Conservation (phyloP, 306 rosid genomes). For the Sicyos baderoa region DNA sequence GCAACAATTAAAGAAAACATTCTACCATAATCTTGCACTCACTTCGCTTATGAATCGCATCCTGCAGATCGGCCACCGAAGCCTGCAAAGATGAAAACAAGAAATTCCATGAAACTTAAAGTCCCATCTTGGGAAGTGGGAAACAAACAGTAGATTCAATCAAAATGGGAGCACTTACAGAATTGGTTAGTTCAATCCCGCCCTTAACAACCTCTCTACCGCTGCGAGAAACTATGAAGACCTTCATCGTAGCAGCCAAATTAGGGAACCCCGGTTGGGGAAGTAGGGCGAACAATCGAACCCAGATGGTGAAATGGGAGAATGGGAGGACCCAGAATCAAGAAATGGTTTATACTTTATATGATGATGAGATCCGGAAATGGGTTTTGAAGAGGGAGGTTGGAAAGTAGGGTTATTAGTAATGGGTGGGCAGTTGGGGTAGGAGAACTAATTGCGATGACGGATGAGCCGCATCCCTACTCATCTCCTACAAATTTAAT, state of each 20-base stretch:
- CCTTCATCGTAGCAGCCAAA: conserved; percentile 53
- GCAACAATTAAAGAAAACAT: background rate
- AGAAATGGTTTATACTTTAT: background rate
- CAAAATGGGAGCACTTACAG: conserved; percentile 46
- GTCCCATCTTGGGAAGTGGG: background rate
- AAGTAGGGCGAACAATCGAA: conserved; percentile 13
- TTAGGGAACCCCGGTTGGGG: conserved; percentile 27
- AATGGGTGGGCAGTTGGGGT: conserved; percentile 56
- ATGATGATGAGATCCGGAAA: conserved; percentile 14
- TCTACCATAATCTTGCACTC: conserved; percentile 31
- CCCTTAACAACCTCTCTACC: conserved; percentile 79
- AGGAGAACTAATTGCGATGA: conserved; percentile 46
- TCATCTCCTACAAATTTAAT: conserved; percentile 4
- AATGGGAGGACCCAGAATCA: too few species aligned
- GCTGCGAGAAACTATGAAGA: conserved; percentile 64
- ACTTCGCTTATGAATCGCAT: conserved; percentile 72
- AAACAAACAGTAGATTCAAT: conserved; percentile 3
- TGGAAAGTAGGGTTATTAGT: conserved; percentile 11
- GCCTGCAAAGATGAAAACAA: conserved; percentile 43
- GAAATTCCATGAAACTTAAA: background rate
- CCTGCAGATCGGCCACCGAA: conserved; percentile 89
- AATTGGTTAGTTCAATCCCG: conserved; percentile 60
- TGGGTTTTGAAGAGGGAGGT: conserved; percentile 16
- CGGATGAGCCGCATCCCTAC: background rate
- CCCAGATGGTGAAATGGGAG: conserved; percentile 24